Percentiles rank a stretch among this genome's conserved stretches.
These are phyloP conservation scores for Dothiorella sarmentorum DNA, from an alignment of 2,329 filamentous ascomycete species.

Conservation along the genomic window DNA sequence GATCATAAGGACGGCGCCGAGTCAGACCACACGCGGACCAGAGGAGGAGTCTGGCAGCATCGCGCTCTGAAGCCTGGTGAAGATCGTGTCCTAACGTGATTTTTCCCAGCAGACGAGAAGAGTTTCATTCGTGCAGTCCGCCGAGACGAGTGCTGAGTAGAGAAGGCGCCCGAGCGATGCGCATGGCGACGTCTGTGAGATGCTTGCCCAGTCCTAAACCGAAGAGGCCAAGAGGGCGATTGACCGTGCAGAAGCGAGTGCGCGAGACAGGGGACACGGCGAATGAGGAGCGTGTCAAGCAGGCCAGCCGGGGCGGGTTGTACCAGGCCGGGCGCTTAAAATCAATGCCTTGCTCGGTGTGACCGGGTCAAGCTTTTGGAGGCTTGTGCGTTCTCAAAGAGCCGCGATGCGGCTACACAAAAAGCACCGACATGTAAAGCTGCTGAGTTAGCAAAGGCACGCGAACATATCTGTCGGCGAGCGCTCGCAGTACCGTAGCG, in stretches of 20 bases:
- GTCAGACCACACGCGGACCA: conserved; percentile 5
- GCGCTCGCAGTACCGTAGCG: neutral
- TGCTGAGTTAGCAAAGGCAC: conserved; percentile 1
- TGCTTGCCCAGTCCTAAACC: neutral
- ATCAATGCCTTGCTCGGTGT: conserved; percentile 3
- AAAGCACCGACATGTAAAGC: neutral
- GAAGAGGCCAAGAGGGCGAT: conserved; percentile 6
- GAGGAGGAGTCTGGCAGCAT: neutral
- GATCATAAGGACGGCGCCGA: conserved; percentile 1
- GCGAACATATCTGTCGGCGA: neutral
- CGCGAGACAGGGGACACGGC: conserved; percentile 2
- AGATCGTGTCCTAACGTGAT: conserved; percentile 14
- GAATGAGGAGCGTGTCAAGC: neutral
- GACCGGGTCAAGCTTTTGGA: conserved; percentile 10
- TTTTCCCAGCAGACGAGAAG: neutral
- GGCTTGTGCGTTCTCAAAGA: conserved; percentile 10
- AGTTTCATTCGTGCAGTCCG: conserved; percentile 10
- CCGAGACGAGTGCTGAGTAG: conserved; percentile 6
- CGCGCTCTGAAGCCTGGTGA: neutral
- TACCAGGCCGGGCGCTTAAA: conserved; percentile 16
- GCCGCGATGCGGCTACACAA: conserved; percentile 4
- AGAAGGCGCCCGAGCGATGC: conserved; percentile 13
- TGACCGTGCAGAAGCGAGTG: conserved; percentile 16
- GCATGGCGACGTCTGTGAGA: neutral
- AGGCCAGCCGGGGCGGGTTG: neutral